Evolutionary conservation across 192 early-diverging fungal species (phyloP).

Genomic region (Coemansia sp.): DNA sequence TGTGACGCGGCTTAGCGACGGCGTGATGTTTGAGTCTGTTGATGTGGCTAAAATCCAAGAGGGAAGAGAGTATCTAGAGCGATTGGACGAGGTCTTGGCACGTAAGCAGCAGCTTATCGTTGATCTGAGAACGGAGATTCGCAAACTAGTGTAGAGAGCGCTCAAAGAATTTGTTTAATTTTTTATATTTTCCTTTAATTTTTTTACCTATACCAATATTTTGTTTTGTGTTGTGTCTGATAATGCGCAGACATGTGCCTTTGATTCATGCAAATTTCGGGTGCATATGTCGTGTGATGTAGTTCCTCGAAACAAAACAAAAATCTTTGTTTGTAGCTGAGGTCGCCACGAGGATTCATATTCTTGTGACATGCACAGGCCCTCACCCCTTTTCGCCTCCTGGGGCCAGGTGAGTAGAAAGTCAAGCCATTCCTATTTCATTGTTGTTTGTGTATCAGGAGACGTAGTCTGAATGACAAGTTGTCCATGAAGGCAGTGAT

Average conservation of each 20-base stretch:
- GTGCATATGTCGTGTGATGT: constrained; percentile 6
- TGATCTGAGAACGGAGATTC: constrained; percentile 45
- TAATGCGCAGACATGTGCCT: not conserved
- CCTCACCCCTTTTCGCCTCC: too few relatives aligned
- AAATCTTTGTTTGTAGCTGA: not conserved
- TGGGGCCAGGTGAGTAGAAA: not conserved
- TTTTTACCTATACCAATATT: not conserved
- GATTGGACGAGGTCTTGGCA: constrained; percentile 63
- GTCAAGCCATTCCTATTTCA: not conserved
- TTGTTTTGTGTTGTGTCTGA: not conserved
- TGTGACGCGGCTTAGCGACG: constrained; percentile 45
- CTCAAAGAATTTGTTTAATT: not conserved
- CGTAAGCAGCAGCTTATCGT: constrained; percentile 62
- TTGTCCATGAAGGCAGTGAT: not conserved
- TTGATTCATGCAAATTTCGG: not conserved
- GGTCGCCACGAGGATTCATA: too few relatives aligned
- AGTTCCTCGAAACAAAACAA: not conserved
- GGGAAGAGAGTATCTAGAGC: constrained; percentile 66
- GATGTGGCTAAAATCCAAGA: constrained; percentile 66
- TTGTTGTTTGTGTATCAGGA: not conserved
- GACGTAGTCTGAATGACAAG: not conserved
- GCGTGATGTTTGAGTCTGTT: constrained; percentile 40
- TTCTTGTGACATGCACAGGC: not conserved
- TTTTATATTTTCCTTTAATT: not conserved
- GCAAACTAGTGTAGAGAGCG: constrained; percentile 20